phyloP scores from a whole-genome alignment of 371 early-diverging fungal genomes.

The Mortierella sp. region DNA sequence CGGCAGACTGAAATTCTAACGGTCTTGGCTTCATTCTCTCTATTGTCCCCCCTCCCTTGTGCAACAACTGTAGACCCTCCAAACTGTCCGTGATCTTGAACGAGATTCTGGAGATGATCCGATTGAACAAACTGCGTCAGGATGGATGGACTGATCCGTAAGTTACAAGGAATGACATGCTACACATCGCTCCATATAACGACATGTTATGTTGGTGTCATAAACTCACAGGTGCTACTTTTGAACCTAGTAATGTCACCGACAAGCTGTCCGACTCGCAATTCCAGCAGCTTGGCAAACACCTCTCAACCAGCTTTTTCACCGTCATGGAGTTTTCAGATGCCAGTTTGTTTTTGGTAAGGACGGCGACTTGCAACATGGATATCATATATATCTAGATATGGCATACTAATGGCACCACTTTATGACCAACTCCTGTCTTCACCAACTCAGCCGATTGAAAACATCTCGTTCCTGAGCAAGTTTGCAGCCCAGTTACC shows the following conservation, averaged over 20 bases:
- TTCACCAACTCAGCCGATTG: constrained; percentile 23
- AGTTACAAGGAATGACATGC: constrained; percentile 6
- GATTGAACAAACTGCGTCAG: constrained; percentile 31
- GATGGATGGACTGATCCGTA: constrained; percentile 50
- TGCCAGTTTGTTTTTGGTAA: constrained; percentile 39
- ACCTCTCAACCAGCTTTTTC: constrained; percentile 50
- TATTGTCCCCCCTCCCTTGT: neutral
- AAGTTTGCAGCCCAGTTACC: constrained; percentile 41
- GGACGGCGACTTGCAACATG: neutral
- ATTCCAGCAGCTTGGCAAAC: constrained; percentile 44
- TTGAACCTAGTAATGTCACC: constrained; percentile 8
- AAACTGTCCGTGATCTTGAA: constrained; percentile 43
- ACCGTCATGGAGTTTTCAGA: constrained; percentile 42
- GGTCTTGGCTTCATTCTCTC: too few species aligned
- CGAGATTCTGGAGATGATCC: constrained; percentile 36
- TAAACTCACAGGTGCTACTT: neutral
- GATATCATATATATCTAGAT: neutral
- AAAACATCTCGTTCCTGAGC: constrained; percentile 31
- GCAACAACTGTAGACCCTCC: constrained; percentile 27
- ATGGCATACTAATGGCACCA: neutral
- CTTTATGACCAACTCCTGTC: neutral
- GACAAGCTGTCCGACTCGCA: constrained; percentile 37
- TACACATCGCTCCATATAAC: too few species aligned
- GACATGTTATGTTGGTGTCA: neutral
- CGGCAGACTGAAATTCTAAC: neutral